phyloP scores from a whole-genome alignment of 345 rosid species.

The Geranium rotundifolium region DNA sequence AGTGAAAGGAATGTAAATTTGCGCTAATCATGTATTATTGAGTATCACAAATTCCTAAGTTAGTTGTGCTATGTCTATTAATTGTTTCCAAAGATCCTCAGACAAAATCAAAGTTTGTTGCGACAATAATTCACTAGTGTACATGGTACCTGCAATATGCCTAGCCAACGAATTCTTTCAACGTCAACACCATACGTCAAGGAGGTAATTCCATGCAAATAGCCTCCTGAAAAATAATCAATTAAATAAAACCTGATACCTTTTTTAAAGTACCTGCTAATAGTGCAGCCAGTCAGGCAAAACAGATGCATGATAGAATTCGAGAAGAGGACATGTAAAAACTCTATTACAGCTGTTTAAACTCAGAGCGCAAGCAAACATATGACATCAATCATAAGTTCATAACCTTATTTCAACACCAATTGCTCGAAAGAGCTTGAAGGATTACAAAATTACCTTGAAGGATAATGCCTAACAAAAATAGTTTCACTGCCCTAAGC shows the following conservation, averaged over 20 bases:
- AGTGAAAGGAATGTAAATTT: neutral
- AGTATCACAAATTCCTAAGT: neutral
- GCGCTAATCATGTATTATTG: neutral
- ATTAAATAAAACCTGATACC: no score
- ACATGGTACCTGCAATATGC: slow-evolving; percentile 33
- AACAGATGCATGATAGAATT: neutral
- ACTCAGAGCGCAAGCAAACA: neutral
- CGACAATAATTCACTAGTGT: neutral
- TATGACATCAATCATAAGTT: neutral
- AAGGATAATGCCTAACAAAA: slow-evolving; percentile 31
- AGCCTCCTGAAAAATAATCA: slow-evolving; percentile 27
- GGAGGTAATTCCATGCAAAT: slow-evolving; percentile 31
- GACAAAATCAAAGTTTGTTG: neutral
- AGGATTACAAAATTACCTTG: slow-evolving; percentile 24
- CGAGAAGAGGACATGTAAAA: neutral
- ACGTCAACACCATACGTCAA: slow-evolving; percentile 37
- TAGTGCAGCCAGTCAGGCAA: neutral
- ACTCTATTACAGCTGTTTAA: neutral
- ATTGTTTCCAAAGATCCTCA: no score
- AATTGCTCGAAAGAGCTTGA: neutral
- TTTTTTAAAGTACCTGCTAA: no score
- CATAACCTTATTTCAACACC: neutral
- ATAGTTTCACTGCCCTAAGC: slow-evolving; percentile 27
- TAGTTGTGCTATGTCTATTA: neutral
- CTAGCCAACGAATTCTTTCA: slow-evolving; percentile 35